Evolutionary conservation across 2,329 filamentous ascomycete genomes (phyloP).

Genomic region (Monascus ruber): DNA sequence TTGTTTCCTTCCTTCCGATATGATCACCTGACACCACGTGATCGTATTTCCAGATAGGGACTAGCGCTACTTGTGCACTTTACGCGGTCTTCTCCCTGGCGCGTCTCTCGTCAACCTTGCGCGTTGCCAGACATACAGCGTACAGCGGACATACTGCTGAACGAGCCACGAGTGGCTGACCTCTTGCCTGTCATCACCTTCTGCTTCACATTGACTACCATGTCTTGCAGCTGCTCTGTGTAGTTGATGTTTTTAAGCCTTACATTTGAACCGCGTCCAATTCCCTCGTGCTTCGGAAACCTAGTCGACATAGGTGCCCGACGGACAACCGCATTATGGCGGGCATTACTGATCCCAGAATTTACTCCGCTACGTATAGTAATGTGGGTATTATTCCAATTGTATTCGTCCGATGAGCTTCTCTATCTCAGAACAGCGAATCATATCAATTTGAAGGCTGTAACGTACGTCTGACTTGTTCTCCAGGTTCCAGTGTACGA

Average conservation of each 20-base stretch:
- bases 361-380: slow-evolving; percentile 56
- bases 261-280: slow-evolving; percentile 1
- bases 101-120: slow-evolving; percentile 20
- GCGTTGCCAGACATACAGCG: slow-evolving; percentile 15
- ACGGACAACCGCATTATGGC: slow-evolving; percentile 20
- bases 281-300: slow-evolving; percentile 11
- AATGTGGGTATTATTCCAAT: slow-evolving; percentile 35
- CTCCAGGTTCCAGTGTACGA: slow-evolving; percentile 85
- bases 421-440: background rate
- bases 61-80: slow-evolving; percentile 8
- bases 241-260: too few species aligned
- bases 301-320: slow-evolving; percentile 10
- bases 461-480: slow-evolving; percentile 5
- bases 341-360: slow-evolving; percentile 31
- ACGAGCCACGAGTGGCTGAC: slow-evolving; percentile 21
- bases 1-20: slow-evolving; percentile 18
- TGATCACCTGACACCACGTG: slow-evolving; percentile 16
- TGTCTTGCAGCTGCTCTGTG: too few species aligned
- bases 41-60: slow-evolving; percentile 15
- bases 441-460: background rate
- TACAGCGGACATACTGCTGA: slow-evolving; percentile 11
- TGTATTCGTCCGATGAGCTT: slow-evolving; percentile 1
- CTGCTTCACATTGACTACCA: slow-evolving; percentile 3
- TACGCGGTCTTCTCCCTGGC: slow-evolving; percentile 7
- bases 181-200: slow-evolving; percentile 1